Conservation (phyloP, 2,329 filamentous ascomycete species). For the Epichloe glyceriae region DNA sequence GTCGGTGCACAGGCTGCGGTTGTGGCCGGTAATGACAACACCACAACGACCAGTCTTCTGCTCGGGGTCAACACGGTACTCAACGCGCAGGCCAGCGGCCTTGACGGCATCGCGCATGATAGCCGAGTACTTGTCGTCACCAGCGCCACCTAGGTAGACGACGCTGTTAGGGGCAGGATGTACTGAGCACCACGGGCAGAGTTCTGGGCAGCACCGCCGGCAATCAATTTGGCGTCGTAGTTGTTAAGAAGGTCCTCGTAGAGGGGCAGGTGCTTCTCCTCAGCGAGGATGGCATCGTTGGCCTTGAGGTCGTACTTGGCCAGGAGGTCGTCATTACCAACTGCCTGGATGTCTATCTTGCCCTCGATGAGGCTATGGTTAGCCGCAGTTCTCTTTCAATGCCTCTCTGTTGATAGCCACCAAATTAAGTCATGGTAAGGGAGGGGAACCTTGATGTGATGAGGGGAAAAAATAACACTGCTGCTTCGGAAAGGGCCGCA, state of each 20-base stretch:
- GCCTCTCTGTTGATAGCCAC: not conserved
- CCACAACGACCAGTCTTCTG: constrained; percentile 86
- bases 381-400: not conserved
- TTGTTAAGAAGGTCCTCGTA: constrained; percentile 92
- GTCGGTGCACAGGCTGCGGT: constrained; percentile 90
- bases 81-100: constrained; percentile 77
- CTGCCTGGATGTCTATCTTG: constrained; percentile 70
- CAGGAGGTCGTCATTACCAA: constrained; percentile 70
- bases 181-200: constrained; percentile 94
- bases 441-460: not conserved
- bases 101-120: constrained; percentile 77
- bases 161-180: constrained; percentile 83
- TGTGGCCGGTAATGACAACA: constrained; percentile 91
- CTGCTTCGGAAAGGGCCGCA: not conserved
- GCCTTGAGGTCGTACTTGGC: constrained; percentile 87
- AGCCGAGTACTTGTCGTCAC: constrained; percentile 89
- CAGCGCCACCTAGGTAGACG: constrained; percentile 86
- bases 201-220: constrained; percentile 94
- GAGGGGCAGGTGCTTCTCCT: constrained; percentile 76
- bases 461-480: not conserved
- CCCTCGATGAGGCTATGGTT: not conserved
- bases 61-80: constrained; percentile 83
- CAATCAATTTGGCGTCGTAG: constrained; percentile 86
- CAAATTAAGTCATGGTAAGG: not conserved
- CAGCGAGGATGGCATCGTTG: constrained; percentile 95